These are phyloP conservation scores for Lactarius psammicola DNA, from an alignment of 768 basidiomycete genomes.

Conservation along the genomic window DNA sequence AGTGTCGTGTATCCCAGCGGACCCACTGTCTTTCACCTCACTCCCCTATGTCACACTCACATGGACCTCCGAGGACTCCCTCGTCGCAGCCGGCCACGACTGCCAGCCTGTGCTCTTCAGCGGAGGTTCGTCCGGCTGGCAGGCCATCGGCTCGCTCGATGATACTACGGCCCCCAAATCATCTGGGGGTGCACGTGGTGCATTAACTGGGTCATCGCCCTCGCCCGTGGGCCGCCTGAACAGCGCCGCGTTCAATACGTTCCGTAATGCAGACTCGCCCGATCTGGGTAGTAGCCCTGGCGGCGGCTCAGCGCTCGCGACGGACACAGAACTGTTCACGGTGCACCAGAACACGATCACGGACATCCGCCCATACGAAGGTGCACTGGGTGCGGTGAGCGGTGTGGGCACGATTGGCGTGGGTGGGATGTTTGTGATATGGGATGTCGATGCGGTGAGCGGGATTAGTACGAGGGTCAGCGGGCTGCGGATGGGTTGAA, in stretches of 20 bases:
- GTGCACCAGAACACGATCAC: constrained; percentile 99
- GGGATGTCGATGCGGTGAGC: constrained; percentile 69
- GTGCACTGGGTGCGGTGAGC: constrained; percentile 52
- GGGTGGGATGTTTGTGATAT: constrained; percentile 90
- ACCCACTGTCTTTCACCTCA: constrained; percentile 64
- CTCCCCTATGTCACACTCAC: constrained; percentile 82
- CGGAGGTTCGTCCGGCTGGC: too few species aligned
- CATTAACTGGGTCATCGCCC: constrained; percentile 47
- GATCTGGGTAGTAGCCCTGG: constrained; percentile 43
- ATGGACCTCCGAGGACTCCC: constrained; percentile 78
- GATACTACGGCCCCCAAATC: constrained; percentile 57
- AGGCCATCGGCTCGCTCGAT: constrained; percentile 76
- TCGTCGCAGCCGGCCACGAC: constrained; percentile 95
- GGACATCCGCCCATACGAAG: constrained; percentile 76
- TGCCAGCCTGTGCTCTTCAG: too few species aligned
- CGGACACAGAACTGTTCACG: constrained; percentile 78
- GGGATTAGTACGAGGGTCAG: constrained; percentile 51
- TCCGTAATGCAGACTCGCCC: constrained; percentile 86
- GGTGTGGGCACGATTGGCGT: constrained; percentile 90
- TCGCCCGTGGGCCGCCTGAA: constrained; percentile 70
- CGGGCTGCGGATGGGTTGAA: constrained; percentile 34
- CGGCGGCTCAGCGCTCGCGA: constrained; percentile 36
- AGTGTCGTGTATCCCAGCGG: constrained; percentile 88
- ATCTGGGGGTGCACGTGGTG: constrained; percentile 45
- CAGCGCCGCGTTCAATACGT: constrained; percentile 90